These are phyloP conservation scores for Diplocarpon rosae DNA, from an alignment of 2,329 filamentous ascomycete genomes.

Conservation along the genomic window DNA sequence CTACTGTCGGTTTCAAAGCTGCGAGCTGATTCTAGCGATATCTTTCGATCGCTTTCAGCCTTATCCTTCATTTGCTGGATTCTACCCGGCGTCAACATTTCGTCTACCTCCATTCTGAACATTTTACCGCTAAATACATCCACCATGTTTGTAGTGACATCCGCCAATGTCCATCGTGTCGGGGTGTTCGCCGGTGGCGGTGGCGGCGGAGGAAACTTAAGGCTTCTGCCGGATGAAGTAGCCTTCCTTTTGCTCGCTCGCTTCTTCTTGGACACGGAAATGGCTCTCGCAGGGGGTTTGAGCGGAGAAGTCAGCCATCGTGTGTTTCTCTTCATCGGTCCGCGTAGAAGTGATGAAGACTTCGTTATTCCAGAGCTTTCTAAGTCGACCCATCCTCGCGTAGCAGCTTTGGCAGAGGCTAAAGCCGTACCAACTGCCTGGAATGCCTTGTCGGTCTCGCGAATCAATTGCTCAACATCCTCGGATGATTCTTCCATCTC, in stretches of 20 bases:
- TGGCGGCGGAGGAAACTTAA: slow-evolving; percentile 7
- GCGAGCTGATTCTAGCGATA: slow-evolving; percentile 12
- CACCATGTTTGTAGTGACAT: slow-evolving; percentile 45
- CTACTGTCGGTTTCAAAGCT: slow-evolving; percentile 26
- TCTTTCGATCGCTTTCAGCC: slow-evolving; percentile 13
- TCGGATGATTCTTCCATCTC: slow-evolving; percentile 14
- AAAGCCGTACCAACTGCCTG: slow-evolving; percentile 34
- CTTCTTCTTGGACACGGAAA: slow-evolving; percentile 30
- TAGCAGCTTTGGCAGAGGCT: slow-evolving; percentile 28
- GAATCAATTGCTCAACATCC: slow-evolving; percentile 34
- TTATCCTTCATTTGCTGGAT: slow-evolving; percentile 30
- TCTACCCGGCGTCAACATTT: slow-evolving; percentile 45
- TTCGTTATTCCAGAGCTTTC: slow-evolving; percentile 3
- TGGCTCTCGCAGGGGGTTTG: slow-evolving; percentile 10
- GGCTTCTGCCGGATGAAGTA: slow-evolving; percentile 14
- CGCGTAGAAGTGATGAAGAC: slow-evolving; percentile 13
- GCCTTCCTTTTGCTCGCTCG: slow-evolving; percentile 30
- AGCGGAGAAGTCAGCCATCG: neutral
- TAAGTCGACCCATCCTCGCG: slow-evolving; percentile 21
- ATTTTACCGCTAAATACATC: slow-evolving; percentile 44
- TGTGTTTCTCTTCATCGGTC: slow-evolving; percentile 2
- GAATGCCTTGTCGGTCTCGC: slow-evolving; percentile 41
- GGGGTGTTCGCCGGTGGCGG: slow-evolving; percentile 22
- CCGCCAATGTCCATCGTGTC: slow-evolving; percentile 41
- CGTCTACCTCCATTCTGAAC: slow-evolving; percentile 46